Evolutionary conservation across 1,139 yeast genomes (phyloP), one percentile per base, ranked within the genome.

Genomic region (Candida gigantensis): DNA sequence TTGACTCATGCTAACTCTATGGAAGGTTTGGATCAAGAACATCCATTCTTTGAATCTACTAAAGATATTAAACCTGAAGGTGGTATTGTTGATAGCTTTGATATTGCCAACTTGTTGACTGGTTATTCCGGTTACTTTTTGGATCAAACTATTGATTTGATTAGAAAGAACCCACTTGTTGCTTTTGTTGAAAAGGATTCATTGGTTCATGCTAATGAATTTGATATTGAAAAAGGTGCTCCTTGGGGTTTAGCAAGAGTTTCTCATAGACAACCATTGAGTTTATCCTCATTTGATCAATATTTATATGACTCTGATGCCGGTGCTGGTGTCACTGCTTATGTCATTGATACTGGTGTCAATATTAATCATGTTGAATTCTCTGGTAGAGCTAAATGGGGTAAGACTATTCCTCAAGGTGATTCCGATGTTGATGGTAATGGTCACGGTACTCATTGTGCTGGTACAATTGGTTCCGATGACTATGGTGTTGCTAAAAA

Each of bases 391-490:
- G 74, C 74, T 18, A 35, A 43, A 10, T 68, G 74, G 74, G 73
- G 73, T 35, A 56, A 60, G 18, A 65, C 72, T 6, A 53, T 67
- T 33, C 46, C 72, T 71, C 27, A 58, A 60, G 43, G 49, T 60
- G 23, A 57, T 24, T 19, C 33, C 12, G 33, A 62, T 40, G 42
- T 58, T 20, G 75, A 68, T 46, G 68, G 61, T 18, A 60, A 67
- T 43, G 97, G 97, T 24, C 75, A 69, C 46, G 75, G 75, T 25
- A 68, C 72, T 30, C 75, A 69, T 47, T 66, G 70, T 51, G 74
- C 74, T 14, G 75, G 75, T 44, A 65, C 63, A 34, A 68, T 69
- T 49, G 75, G 72, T 20, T 64, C 72, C 29, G 57, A 55, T 47
- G 51, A 67, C 8, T 69, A 63, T 44, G 75, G 75, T 35, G 59